A percentile compares a stretch with the other conserved stretches of the same genome.
phyloP scores from a whole-genome alignment of 2,329 filamentous ascomycete species.

The Uncinocarpus reesii region DNA sequence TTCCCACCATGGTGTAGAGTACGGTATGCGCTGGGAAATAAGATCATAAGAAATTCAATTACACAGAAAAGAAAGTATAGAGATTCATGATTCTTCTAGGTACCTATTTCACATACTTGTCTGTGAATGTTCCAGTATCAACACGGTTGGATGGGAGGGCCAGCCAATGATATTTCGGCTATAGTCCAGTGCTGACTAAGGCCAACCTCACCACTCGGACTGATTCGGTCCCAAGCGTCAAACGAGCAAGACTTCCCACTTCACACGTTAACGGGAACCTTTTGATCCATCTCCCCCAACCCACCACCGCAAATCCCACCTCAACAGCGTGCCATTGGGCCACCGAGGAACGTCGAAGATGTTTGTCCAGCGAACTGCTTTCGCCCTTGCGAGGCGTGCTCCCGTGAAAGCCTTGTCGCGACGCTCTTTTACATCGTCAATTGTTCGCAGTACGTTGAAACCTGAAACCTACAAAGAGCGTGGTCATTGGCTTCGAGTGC shows the following conservation, averaged over 20 bases:
- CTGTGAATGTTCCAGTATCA: no score
- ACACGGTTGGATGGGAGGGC: background rate
- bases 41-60: no score
- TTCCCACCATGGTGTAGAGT: background rate
- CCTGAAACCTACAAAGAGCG: no score
- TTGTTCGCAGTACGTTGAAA: slow-evolving; percentile 38
- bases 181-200: slow-evolving; percentile 12
- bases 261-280: background rate
- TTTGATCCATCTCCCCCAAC: background rate
- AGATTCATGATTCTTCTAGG: no score
- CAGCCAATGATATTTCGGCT: slow-evolving; percentile 5
- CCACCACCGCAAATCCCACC: background rate
- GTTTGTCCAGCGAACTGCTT: slow-evolving; percentile 40
- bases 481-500: no score
- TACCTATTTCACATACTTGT: no score
- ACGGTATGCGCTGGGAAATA: no score
- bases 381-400: slow-evolving; percentile 38
- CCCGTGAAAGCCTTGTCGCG: slow-evolving; percentile 32
- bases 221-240: slow-evolving; percentile 12
- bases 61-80: no score
- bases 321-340: slow-evolving; percentile 6
- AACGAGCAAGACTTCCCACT: slow-evolving; percentile 7
- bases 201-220: slow-evolving; percentile 14
- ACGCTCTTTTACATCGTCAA: slow-evolving; percentile 38
- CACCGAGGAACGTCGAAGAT: slow-evolving; percentile 24